Base-by-base conservation (phyloP, 768 basidiomycete species). In the Hydnomerulius pinastri region DNA sequence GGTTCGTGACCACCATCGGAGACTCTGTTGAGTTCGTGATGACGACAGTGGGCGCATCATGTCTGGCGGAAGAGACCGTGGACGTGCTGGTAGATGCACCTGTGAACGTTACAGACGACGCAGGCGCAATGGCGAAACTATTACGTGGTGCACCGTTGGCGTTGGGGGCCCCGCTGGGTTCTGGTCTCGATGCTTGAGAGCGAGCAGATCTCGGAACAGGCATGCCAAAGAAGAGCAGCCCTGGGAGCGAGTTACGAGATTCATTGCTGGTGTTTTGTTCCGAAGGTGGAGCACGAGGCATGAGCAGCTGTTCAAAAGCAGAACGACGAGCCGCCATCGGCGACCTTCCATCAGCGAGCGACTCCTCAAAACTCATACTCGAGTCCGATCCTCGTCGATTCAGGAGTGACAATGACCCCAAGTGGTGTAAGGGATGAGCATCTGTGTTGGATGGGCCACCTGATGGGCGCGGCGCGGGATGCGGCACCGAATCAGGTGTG, bases 351-450 rank as follows among this genome's bases (percentile, higher is more conserved):
- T 17, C 33, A 23, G 11, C 1, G 5, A 17, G 21, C 23, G 17
- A 24, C 18, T 32, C 29, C 20, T 17, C 40, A 15, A 36, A 10
- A 24, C 6, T 21, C 39, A 33, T 43, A 39, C 50, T 63, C 39
- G 59, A 46, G 48, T 55, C 50, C 1, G 56, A 55, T 9, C 52
- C 64, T 33, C 55, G 64, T 25, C 55, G 57, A 7, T 52, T 54
- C 47, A 44, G 27, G 18, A 45, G 23, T 38, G 62, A 28, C 20
- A 47, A 12, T 33, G 59, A 60, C 36, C 58, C 54, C 23, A 50
- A 43, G 23, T 54, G 43, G 27, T 59, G 62, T 35, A 17, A 25
- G 2, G 53, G 38, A 12, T 58, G 11, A 11, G 51, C 52, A 8
- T 61, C 58, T 15, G 50, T 50, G 15, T 45, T 45, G n/a, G 15